Conservation (phyloP, 2,329 filamentous ascomycete genomes). For the Neospermospora avenae region DNA sequence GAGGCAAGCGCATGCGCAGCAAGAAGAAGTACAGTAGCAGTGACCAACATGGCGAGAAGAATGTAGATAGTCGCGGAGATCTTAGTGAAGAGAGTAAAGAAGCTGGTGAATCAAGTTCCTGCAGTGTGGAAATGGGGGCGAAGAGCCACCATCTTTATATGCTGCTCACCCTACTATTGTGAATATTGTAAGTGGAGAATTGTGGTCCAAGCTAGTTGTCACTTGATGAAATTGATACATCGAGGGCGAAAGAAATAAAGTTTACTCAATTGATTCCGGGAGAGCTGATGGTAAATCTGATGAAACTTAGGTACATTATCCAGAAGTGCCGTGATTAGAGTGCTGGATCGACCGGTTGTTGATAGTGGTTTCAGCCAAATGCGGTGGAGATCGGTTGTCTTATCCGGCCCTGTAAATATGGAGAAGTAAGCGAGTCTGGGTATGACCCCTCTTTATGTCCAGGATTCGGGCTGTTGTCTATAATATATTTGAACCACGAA, state of each 20-base stretch:
- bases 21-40: conserved; percentile 4
- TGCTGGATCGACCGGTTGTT: not conserved
- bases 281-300: not conserved
- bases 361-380: not conserved
- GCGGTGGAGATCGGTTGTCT: not conserved
- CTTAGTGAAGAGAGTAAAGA: not conserved
- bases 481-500: too few relatives aligned
- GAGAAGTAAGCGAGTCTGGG: too few relatives aligned
- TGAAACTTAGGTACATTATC: not conserved
- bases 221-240: not conserved
- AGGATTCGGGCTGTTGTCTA: too few relatives aligned
- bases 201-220: too few relatives aligned
- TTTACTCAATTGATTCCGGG: not conserved
- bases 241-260: not conserved
- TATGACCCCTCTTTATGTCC: too few relatives aligned
- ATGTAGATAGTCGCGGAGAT: not conserved
- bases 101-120: not conserved
- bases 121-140: not conserved
- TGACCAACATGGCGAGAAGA: not conserved
- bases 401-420: not conserved
- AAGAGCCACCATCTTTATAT: not conserved
- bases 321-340: not conserved
- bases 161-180: too few relatives aligned
- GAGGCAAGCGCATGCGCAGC: conserved; percentile 9
- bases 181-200: too few relatives aligned